phyloP scores from a whole-genome alignment of 345 rosid genomes.

The Heritiera fomes region DNA sequence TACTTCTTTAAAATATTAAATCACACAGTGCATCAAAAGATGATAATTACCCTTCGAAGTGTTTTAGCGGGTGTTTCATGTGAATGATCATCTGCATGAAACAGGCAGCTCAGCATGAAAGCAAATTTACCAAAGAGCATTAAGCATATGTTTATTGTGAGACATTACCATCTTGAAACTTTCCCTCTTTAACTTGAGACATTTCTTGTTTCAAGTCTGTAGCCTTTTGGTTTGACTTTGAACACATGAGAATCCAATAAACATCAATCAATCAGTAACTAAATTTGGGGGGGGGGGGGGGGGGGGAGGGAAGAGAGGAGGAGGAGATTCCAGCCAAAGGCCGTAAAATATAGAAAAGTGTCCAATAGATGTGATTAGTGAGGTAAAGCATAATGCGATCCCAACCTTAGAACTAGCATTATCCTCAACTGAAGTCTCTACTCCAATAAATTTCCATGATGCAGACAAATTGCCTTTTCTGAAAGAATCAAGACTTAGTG shows the following conservation, averaged over 20 bases:
- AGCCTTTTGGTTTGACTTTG: constrained; percentile 43
- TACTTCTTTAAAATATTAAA: constrained; percentile 4
- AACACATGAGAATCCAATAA: constrained; percentile 26
- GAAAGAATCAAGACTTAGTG: constrained; percentile 77
- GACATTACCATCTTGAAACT: constrained; percentile 39
- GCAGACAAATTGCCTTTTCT: constrained; percentile 73
- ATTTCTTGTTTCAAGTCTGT: constrained; percentile 37
- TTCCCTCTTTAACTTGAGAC: constrained; percentile 39
- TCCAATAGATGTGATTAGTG: neutral
- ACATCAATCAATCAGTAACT: constrained; percentile 27
- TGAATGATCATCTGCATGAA: constrained; percentile 48
- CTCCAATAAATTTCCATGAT: constrained; percentile 63
- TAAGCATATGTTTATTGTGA: constrained; percentile 18
- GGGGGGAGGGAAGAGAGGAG: neutral
- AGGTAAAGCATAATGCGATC: constrained; percentile 20
- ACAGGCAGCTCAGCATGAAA: constrained; percentile 23
- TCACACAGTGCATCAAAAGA: constrained; percentile 16
- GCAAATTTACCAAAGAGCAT: constrained; percentile 9
- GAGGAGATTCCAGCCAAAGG: neutral
- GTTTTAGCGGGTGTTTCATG: constrained; percentile 69
- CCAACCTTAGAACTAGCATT: constrained; percentile 51
- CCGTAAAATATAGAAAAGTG: neutral
- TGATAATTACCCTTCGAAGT: constrained; percentile 67
- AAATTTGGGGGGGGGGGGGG: constrained; percentile 24
- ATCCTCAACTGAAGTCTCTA: constrained; percentile 36